These are phyloP conservation scores for Paramecium sonneborni DNA, from an alignment of 73 alveolate genomes.

Conservation along the genomic window DNA sequence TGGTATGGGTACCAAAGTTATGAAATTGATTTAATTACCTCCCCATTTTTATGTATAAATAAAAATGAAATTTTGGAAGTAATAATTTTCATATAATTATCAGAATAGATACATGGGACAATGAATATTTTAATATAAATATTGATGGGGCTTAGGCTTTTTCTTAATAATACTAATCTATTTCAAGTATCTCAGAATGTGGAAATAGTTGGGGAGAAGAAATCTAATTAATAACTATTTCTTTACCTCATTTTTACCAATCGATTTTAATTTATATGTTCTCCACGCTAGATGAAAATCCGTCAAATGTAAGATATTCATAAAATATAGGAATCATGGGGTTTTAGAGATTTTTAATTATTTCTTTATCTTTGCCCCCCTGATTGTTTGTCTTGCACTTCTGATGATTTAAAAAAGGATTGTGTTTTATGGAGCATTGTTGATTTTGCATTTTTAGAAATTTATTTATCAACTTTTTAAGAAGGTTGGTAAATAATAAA, in stretches of 20 bases:
- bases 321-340: not conserved
- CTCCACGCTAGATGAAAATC: not conserved
- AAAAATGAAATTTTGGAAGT: not conserved
- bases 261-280: not conserved
- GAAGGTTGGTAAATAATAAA: not conserved
- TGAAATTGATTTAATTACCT: not conserved
- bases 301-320: not conserved
- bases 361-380: not conserved
- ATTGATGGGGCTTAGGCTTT: not conserved
- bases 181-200: not conserved
- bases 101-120: conserved; percentile 2
- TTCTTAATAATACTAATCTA: too few relatives aligned
- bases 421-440: not conserved
- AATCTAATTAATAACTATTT: not conserved
- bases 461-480: not conserved
- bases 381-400: not conserved
- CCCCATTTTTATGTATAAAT: not conserved
- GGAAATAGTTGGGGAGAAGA: not conserved
- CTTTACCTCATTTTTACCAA: not conserved
- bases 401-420: not conserved
- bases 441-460: not conserved
- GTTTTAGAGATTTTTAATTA: not conserved
- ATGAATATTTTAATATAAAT: not conserved
- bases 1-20: not conserved
- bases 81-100: not conserved